Base-by-base conservation (phyloP, 352 stramenopile genomes). In the Globisporangium acanthophoron region DNA sequence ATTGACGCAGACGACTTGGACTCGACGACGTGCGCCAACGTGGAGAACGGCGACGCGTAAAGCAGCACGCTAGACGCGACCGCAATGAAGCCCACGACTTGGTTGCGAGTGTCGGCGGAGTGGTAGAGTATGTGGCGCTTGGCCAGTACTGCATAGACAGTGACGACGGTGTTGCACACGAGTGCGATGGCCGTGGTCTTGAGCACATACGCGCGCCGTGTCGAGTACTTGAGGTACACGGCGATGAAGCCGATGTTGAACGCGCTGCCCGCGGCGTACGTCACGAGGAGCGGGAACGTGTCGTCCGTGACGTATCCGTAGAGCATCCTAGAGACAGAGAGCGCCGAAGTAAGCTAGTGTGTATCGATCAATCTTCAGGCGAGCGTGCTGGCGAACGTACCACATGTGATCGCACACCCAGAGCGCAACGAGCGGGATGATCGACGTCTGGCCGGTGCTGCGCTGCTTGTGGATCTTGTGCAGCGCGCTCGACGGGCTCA, bases 381-480 rank as follows among this genome's bases (percentile, higher is more conserved):
- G 33, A 39, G 33, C 8, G 33, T 27, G 24, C 24, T n/a, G 15
- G 18, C 5, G 3, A 6, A 61, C 73, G 58, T 73, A 90, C 78
- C 78, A 89, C 43, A 86, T 84, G 66, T 89, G 77, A 58, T 84
- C 83, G 66, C 76, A 84, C 40, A 65, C 64, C 77, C 78, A 91
- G 31, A 91, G 74, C 44, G 79, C 75, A 12, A 78, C 77, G 24
- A 89, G 77, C 20, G 81, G 79, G 21, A 87, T 60, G 31, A 88
- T 55, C 13, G 79, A 78, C 7, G 60, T 59, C 44, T 57, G 61
- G 8, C 74, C 77, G 1, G 78, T 81, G 35, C 68, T 49, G 29
- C 59, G 66, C n/a, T 68, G 54, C 58, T 74, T 80, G 61, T 87
- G 72, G 51, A 90, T 85, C 20, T 64, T 67, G 45, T 77, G 73